Conservation (phyloP, 169 alveolate genomes). For the Plasmodium fragile region DNA sequence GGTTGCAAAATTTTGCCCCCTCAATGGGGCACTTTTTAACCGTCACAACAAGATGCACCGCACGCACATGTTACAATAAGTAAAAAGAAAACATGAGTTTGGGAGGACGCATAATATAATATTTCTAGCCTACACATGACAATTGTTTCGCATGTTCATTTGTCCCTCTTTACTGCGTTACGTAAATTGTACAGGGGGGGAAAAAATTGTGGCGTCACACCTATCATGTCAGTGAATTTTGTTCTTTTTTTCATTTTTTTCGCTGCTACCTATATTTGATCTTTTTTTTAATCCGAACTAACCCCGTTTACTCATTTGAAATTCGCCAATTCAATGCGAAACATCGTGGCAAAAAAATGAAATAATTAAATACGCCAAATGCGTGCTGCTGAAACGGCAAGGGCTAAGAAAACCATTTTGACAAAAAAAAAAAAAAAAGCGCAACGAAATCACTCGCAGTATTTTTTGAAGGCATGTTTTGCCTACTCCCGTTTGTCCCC, state of each 20-base stretch:
- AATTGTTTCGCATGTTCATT: too few species aligned
- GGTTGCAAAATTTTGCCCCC: neutral
- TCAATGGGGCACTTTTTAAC: neutral
- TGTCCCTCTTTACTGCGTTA: neutral
- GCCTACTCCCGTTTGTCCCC: neutral
- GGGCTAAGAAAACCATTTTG: neutral
- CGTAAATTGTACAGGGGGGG: neutral
- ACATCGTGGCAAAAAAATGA: neutral
- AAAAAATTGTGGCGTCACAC: neutral
- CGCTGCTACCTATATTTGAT: neutral
- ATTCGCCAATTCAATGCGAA: neutral
- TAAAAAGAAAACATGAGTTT: neutral
- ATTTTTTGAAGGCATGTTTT: neutral
- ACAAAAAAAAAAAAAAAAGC: neutral
- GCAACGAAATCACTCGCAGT: neutral
- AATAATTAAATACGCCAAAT: neutral
- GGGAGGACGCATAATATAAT: neutral
- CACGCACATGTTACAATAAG: neutral
- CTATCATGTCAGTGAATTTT: neutral
- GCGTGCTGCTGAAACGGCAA: neutral
- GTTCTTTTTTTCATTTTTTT: too few species aligned
- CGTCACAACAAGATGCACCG: neutral
- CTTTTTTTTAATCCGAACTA: neutral
- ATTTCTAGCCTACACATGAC: neutral
- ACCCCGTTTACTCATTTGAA: neutral